Evolutionary conservation across 305 asterid species (phyloP).

Genomic region (Caryopteris hybrid): DNA sequence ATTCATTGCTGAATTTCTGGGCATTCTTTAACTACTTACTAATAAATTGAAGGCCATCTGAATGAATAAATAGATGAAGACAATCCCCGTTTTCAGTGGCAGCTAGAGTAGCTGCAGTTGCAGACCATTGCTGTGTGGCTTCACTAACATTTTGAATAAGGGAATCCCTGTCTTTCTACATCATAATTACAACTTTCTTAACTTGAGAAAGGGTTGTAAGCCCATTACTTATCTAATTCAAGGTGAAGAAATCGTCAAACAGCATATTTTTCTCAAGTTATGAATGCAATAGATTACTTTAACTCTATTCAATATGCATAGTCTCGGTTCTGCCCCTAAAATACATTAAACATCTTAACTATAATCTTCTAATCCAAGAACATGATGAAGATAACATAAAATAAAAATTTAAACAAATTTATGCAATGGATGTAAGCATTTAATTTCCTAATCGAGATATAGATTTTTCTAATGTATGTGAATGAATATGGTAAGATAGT

Average conservation of each 20-base stretch:
- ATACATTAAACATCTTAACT: background rate
- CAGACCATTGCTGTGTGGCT: slow-evolving; percentile 54
- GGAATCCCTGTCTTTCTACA: slow-evolving; percentile 48
- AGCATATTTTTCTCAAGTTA: slow-evolving; percentile 35
- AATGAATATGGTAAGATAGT: background rate
- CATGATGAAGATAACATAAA: background rate
- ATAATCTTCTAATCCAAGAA: background rate
- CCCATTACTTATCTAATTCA: slow-evolving; percentile 65
- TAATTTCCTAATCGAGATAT: background rate
- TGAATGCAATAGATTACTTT: slow-evolving; percentile 8
- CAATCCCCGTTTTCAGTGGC: slow-evolving; percentile 69
- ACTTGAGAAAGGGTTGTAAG: slow-evolving; percentile 59
- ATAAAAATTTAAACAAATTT: background rate
- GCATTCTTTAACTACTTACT: slow-evolving; percentile 56
- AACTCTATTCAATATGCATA: slow-evolving; percentile 13
- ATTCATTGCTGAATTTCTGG: slow-evolving; percentile 38
- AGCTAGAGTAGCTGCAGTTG: slow-evolving; percentile 55
- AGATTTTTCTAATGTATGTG: background rate
- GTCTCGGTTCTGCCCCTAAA: slow-evolving; percentile 20
- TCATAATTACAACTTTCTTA: slow-evolving; percentile 53
- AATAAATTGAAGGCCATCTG: slow-evolving; percentile 53
- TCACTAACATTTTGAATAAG: slow-evolving; percentile 37
- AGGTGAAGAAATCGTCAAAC: slow-evolving; percentile 63
- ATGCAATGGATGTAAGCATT: background rate
- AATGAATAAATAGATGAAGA: slow-evolving; percentile 58